Conservation (phyloP, 441 rosid genomes). For the Pelargonium exstipulatum region DNA sequence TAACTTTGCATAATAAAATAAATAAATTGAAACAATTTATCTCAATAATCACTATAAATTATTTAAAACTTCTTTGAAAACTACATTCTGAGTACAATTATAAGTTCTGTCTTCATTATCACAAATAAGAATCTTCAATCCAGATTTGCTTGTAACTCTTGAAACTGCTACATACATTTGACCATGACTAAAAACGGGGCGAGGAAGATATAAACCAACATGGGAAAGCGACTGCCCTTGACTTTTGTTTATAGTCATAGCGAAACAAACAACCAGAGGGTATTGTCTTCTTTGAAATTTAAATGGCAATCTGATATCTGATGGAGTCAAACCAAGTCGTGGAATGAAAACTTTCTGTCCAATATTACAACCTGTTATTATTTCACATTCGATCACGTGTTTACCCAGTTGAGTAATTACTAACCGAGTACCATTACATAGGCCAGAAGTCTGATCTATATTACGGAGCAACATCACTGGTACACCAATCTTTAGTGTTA, state of each 20-base stretch:
- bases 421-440: constrained; percentile 10
- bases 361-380: neutral
- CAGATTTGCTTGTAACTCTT: neutral
- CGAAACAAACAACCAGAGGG: constrained; percentile 3
- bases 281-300: constrained; percentile 6
- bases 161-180: constrained; percentile 16
- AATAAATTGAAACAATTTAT: too few species aligned
- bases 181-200: constrained; percentile 8
- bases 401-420: neutral
- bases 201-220: constrained; percentile 4
- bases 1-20: too few species aligned
- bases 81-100: neutral
- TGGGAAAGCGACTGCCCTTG: constrained; percentile 1
- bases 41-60: neutral
- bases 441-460: neutral
- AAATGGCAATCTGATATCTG: neutral
- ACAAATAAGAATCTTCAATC: neutral
- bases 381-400: neutral
- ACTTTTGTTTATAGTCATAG: constrained; percentile 19
- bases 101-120: neutral
- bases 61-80: too few species aligned
- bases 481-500: neutral
- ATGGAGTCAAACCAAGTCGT: neutral
- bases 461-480: constrained; percentile 10
- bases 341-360: constrained; percentile 7